These are phyloP conservation scores for Allium sativum DNA, from an alignment of 106 monocot species.

Conservation along the genomic window DNA sequence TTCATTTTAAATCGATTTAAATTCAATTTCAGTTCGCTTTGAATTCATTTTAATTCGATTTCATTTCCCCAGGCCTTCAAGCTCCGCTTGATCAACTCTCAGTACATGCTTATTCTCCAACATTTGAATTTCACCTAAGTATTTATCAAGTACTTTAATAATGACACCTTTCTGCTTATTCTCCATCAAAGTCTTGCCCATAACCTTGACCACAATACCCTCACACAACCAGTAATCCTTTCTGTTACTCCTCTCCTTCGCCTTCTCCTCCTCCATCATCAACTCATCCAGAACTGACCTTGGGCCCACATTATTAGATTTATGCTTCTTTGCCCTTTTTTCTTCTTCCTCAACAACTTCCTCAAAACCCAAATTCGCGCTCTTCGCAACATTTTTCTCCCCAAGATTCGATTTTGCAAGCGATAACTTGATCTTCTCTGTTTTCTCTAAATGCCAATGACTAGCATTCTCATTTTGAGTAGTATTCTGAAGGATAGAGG, in stretches of 20 bases:
- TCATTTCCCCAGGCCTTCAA: too few species aligned
- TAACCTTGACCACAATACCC: slow-evolving; percentile 89
- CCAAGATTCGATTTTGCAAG: slow-evolving; percentile 14
- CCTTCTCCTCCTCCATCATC: slow-evolving; percentile 94
- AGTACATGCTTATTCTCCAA: slow-evolving; percentile 75
- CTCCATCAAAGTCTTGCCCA: slow-evolving; percentile 71
- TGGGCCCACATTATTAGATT: slow-evolving; percentile 2
- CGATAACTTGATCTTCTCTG: slow-evolving; percentile 35
- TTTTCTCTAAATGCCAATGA: too few species aligned
- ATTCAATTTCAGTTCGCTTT: too few species aligned
- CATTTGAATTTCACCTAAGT: slow-evolving; percentile 86
- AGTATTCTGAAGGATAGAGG: too few species aligned
- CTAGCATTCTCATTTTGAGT: too few species aligned
- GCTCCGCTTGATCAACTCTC: slow-evolving; percentile 80
- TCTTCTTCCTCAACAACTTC: slow-evolving; percentile 19
- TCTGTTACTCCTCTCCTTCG: slow-evolving; percentile 79
- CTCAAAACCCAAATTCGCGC: slow-evolving; percentile 38
- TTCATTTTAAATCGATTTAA: too few species aligned
- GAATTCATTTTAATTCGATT: too few species aligned
- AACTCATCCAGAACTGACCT: slow-evolving; percentile 51
- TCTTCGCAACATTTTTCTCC: neutral
- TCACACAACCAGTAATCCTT: slow-evolving; percentile 93
- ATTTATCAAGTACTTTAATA: slow-evolving; percentile 68
- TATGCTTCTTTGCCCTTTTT: slow-evolving; percentile 26
- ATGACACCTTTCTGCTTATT: slow-evolving; percentile 88